Conservation (phyloP, 345 rosid genomes). For the Sonneratia alba region DNA sequence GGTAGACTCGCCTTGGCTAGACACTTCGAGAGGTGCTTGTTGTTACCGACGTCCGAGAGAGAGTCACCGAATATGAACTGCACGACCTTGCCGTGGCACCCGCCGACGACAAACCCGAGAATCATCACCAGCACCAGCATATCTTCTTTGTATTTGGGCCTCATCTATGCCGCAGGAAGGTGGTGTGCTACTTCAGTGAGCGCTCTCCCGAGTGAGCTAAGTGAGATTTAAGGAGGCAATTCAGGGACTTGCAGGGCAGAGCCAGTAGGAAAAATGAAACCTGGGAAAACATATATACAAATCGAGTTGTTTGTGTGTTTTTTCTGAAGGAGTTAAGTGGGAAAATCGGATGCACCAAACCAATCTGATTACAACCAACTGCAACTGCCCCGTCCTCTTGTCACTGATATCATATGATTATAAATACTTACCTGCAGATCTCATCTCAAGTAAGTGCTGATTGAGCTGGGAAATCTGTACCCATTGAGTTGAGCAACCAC, state of each 20-base stretch:
- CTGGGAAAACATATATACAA: background rate
- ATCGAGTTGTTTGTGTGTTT: background rate
- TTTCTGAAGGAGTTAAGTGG: conserved; percentile 2
- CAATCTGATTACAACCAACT: conserved; percentile 5
- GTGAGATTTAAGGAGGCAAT: background rate
- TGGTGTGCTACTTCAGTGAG: background rate
- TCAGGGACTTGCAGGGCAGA: background rate
- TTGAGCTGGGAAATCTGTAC: background rate
- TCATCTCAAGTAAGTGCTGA: background rate
- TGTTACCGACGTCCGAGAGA: conserved; percentile 87
- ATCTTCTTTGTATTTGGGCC: background rate
- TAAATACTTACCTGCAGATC: background rate
- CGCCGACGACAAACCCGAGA: conserved; percentile 22
- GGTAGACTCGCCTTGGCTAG: conserved; percentile 79
- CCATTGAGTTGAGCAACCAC: conserved; percentile 7
- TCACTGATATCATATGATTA: background rate
- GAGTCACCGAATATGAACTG: conserved; percentile 98
- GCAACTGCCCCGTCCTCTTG: conserved; percentile 2
- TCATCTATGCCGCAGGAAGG: background rate
- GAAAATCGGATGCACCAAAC: conserved; percentile 10
- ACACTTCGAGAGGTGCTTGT: conserved; percentile 44
- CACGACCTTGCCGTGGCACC: conserved; percentile 54
- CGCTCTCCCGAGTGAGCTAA: background rate
- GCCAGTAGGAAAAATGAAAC: background rate
- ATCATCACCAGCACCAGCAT: conserved; percentile 8